A percentile compares a stretch with the other conserved stretches of the same genome.
These are phyloP conservation scores for Asterella californica DNA, from an alignment of 225 moss, liverwort and hornwort genomes.

Conservation along the genomic window DNA sequence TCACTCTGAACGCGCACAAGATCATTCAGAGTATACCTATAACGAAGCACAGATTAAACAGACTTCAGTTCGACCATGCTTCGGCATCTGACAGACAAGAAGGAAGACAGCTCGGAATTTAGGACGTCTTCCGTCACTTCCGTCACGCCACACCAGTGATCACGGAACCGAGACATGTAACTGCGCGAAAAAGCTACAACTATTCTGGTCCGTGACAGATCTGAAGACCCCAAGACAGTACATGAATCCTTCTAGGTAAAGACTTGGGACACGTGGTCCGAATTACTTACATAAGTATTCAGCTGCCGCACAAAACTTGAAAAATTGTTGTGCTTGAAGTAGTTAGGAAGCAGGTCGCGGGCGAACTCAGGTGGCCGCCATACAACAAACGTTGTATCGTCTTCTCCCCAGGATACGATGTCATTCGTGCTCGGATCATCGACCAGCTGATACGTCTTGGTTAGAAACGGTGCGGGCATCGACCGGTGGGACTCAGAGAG, in stretches of 20 bases:
- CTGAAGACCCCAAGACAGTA: neutral
- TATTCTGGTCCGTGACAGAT: no score
- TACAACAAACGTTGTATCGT: slow-evolving; percentile 69
- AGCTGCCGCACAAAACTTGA: slow-evolving; percentile 85
- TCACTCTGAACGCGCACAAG: neutral
- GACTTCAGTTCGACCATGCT: no score
- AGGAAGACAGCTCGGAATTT: no score
- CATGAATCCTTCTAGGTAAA: neutral
- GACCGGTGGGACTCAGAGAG: slow-evolving; percentile 72
- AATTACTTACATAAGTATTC: slow-evolving; percentile 70
- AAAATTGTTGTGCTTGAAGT: slow-evolving; percentile 93
- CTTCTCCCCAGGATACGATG: slow-evolving; percentile 83
- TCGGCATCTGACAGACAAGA: no score
- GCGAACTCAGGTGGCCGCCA: slow-evolving; percentile 91
- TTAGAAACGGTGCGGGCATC: slow-evolving; percentile 78
- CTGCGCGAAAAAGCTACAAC: no score
- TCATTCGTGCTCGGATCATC: slow-evolving; percentile 80
- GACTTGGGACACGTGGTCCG: neutral
- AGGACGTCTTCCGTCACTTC: no score
- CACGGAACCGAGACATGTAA: no score
- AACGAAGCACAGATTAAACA: no score
- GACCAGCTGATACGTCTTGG: slow-evolving; percentile 75
- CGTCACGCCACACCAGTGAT: no score
- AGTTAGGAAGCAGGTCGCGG: slow-evolving; percentile 75
- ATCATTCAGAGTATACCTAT: neutral